These are phyloP conservation scores for Leishmania tarentolae DNA, from an alignment of 208 protist species.

Conservation along the genomic window DNA sequence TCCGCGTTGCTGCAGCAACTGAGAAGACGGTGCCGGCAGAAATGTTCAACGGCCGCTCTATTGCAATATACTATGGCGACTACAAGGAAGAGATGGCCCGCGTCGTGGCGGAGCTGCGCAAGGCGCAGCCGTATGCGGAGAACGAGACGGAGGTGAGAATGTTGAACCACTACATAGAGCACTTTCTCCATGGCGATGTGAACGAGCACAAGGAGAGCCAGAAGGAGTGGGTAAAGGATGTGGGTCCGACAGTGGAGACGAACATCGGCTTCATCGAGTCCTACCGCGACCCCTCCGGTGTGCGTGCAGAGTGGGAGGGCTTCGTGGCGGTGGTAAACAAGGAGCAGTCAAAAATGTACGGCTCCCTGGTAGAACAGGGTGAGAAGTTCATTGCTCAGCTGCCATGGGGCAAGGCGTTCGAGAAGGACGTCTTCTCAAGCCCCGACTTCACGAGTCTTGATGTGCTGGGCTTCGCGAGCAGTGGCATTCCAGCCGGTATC, in stretches of 20 bases:
- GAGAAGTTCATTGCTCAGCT: constrained; percentile 74
- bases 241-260: constrained; percentile 90
- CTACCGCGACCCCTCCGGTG: constrained; percentile 92
- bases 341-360: constrained; percentile 80
- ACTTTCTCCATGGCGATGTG: constrained; percentile 82
- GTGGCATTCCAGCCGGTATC: constrained; percentile 91
- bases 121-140: constrained; percentile 61
- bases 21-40: constrained; percentile 43
- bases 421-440: constrained; percentile 86
- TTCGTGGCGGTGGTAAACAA: constrained; percentile 94
- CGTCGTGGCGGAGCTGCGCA: constrained; percentile 58
- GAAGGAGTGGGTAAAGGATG: constrained; percentile 90
- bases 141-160: constrained; percentile 87
- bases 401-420: constrained; percentile 87
- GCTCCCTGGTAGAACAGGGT: constrained; percentile 60
- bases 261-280: constrained; percentile 96
- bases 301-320: constrained; percentile 92
- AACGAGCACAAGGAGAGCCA: constrained; percentile 89
- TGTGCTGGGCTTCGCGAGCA: constrained; percentile 87
- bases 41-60: constrained; percentile 46
- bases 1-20: constrained; percentile 54
- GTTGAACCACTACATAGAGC: constrained; percentile 87
- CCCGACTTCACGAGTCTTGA: constrained; percentile 95
- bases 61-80: constrained; percentile 85
- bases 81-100: constrained; percentile 58